A percentile compares a stretch with the other conserved stretches of the same genome.
Conservation (phyloP, 2,329 filamentous ascomycete species). For the Fusarium phyllophilum region DNA sequence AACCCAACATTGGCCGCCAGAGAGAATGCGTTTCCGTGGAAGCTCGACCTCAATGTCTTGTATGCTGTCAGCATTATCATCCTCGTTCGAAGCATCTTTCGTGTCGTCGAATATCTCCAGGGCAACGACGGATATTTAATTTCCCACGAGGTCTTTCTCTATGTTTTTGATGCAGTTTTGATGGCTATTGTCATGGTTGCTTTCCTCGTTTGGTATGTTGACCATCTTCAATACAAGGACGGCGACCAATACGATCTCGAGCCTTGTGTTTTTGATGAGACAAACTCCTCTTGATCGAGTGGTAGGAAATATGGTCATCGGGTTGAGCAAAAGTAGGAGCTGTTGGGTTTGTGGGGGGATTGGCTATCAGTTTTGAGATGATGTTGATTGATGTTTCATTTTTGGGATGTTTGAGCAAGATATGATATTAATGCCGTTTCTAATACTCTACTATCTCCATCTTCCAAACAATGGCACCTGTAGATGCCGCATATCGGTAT, state of each 20-base stretch:
- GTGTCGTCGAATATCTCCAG: conserved; percentile 53
- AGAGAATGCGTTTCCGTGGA: conserved; percentile 32
- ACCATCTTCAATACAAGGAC: neutral
- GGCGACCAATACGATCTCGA: fast-evolving
- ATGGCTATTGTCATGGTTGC: conserved; percentile 30
- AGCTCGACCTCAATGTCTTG: conserved; percentile 34
- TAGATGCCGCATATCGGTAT: too few species aligned
- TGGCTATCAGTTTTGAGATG: too few species aligned
- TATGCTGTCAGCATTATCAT: conserved; percentile 46
- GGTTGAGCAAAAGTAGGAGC: neutral
- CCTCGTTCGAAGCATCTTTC: conserved; percentile 52
- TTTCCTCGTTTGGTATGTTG: neutral
- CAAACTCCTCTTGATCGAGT: neutral
- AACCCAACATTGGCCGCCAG: neutral
- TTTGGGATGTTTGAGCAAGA: too few species aligned
- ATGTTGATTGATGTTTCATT: too few species aligned
- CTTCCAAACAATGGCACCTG: too few species aligned
- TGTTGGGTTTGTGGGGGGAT: too few species aligned
- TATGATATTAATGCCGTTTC: too few species aligned
- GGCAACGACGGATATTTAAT: conserved; percentile 45
- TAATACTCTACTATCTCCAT: too few species aligned
- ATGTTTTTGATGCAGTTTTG: conserved; percentile 48
- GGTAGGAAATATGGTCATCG: fast-evolving
- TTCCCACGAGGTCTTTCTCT: conserved; percentile 45
- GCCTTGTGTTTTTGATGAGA: fast-evolving